These are phyloP conservation scores for Candida sonorensis DNA, from an alignment of 805 yeast species.

Conservation along the genomic window DNA sequence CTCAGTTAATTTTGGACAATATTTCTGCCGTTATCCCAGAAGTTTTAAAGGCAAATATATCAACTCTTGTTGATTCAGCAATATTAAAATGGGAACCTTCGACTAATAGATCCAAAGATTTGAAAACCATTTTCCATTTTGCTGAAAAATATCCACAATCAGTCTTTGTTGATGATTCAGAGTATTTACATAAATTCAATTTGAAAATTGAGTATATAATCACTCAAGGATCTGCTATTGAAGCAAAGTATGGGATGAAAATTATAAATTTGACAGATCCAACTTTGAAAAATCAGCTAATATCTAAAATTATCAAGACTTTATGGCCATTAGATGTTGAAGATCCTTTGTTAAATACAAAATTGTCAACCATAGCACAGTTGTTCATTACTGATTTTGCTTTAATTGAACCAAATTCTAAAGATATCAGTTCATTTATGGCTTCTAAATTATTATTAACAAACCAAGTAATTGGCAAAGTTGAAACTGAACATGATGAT, in stretches of 20 bases:
- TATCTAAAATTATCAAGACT: no score
- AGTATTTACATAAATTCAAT: no score
- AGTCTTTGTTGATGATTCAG: slow-evolving; percentile 1
- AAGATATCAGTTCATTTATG: slow-evolving; percentile 51
- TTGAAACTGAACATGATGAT: slow-evolving; percentile 22
- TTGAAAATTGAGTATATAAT: no score
- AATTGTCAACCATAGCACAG: slow-evolving; percentile 55
- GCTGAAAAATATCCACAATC: slow-evolving; percentile 43
- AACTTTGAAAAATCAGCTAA: no score
- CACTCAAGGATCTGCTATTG: slow-evolving; percentile 52
- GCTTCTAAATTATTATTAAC: slow-evolving; percentile 56
- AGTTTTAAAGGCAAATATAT: slow-evolving; percentile 54
- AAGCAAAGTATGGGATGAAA: slow-evolving; percentile 60
- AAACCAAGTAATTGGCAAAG: slow-evolving; percentile 35
- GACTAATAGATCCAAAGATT: slow-evolving; percentile 28
- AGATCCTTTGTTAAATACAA: slow-evolving; percentile 40
- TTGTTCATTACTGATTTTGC: slow-evolving; percentile 43
- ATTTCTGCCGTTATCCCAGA: slow-evolving; percentile 57
- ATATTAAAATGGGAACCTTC: slow-evolving; percentile 2
- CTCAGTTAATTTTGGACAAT: slow-evolving; percentile 51
- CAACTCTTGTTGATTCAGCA: slow-evolving; percentile 34
- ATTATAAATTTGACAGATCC: slow-evolving; percentile 30
- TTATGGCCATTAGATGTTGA: slow-evolving; percentile 46
- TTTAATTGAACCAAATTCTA: slow-evolving; percentile 41
- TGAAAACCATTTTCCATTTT: slow-evolving; percentile 58